Conservation (phyloP, 106 monocot genomes). For the Dioscorea zingiberensis region DNA sequence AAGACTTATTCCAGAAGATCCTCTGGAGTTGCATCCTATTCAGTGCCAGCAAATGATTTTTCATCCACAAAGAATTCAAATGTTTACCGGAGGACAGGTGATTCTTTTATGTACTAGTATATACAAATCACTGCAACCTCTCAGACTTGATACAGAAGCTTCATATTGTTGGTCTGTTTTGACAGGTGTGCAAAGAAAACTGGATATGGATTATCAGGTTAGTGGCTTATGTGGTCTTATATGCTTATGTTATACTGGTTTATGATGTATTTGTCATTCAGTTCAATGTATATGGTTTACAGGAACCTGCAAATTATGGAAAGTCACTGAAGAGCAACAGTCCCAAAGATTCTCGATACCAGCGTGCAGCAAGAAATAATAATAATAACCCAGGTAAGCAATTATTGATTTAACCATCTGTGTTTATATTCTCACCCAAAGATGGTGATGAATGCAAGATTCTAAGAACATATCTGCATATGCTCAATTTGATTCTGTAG, state of each 20-base stretch:
- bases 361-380: conserved; percentile 31
- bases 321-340: conserved; percentile 43
- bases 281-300: too few relatives aligned
- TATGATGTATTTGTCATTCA: too few relatives aligned
- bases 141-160: neutral
- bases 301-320: conserved; percentile 35
- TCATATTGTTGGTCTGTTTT: neutral
- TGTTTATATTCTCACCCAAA: neutral
- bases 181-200: conserved; percentile 46
- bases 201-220: conserved; percentile 51
- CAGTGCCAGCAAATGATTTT: conserved; percentile 21
- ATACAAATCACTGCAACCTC: neutral
- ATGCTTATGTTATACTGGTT: too few relatives aligned
- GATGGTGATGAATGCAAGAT: too few relatives aligned
- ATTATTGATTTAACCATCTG: too few relatives aligned
- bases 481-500: too few relatives aligned
- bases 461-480: too few relatives aligned
- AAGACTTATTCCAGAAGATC: conserved; percentile 38
- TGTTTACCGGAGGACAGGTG: conserved; percentile 21
- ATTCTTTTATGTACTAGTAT: neutral
- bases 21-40: conserved; percentile 15
- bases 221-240: neutral
- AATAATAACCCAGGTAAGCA: conserved; percentile 50
- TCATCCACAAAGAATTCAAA: conserved; percentile 18
- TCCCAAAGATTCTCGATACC: conserved; percentile 27